Base-by-base conservation (phyloP, 108 stramenopile genomes). In the Nannochloropsis salina region DNA sequence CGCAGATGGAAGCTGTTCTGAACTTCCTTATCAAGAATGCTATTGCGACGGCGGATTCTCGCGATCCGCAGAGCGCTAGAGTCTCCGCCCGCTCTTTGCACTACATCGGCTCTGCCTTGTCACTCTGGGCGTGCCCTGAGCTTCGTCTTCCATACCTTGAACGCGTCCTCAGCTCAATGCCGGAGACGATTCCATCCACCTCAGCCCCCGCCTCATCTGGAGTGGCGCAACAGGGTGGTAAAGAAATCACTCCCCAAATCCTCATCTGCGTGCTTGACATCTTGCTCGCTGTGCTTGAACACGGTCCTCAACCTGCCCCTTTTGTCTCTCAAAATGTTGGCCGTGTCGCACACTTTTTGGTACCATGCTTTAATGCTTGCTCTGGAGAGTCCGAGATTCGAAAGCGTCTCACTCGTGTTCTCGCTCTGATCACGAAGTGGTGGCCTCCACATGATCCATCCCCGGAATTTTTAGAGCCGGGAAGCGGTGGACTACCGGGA, bases 131-230 rank as follows among this genome's bases (percentile, higher is more conserved):
- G 5, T 74, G 61, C 61, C 61, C 61, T n/a, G 61, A 74, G 61
- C 61, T 74, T n/a, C 61, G 61, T n/a, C 61, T 74, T n/a, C 61
- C 61, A 15, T 74, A 74, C n/a, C 61, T 74, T n/a, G 61, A 74
- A n/a, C 61, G 61, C 61, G 61, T 74, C 3, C 61, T 74, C 61
- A n/a, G 61, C 61, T 74, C 61, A 15, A 74, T 74, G 61, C 61
- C 61, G 20, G 61, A 74, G 61, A 15, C 15, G n/a, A 3, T 74
- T 6, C 61, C 1, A 15, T 74, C 61, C 61, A 74, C 4, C 61
- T 74, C 61, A 15, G 61, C 20, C 61, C 20, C 20, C 20, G 4
- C 61, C 61, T 74, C 61, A 15, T n/a, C 20, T n/a, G n/a, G 20
- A n/a, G 61, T 15, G 3, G 20, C 2, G 61, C 61, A 74, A 74